Conservation (phyloP, 2,329 filamentous ascomycete genomes). For the Ophiocordyceps camponoti-leonardi region DNA sequence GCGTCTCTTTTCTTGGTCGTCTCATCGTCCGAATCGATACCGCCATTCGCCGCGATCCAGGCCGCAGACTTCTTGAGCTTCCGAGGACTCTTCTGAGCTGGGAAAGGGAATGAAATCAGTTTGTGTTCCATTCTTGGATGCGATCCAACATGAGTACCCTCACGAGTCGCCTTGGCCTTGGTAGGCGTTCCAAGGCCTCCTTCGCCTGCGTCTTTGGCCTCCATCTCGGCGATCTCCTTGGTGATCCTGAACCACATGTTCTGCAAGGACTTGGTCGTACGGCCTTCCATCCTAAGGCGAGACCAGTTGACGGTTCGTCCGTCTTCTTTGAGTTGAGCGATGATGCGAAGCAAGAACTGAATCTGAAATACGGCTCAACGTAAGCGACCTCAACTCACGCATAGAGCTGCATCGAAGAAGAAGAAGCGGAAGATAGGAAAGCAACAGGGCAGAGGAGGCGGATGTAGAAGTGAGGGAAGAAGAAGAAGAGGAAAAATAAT, state of each 20-base stretch:
- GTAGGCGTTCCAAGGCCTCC: neutral
- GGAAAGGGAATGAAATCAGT: neutral
- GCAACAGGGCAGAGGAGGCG: neutral
- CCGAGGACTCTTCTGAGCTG: constrained; percentile 8
- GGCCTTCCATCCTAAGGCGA: constrained; percentile 16
- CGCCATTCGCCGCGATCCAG: neutral
- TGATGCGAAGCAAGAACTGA: constrained; percentile 18
- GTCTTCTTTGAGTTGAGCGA: constrained; percentile 14
- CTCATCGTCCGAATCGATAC: neutral
- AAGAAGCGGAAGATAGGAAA: neutral
- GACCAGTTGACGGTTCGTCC: constrained; percentile 18
- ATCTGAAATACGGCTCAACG: constrained; percentile 6
- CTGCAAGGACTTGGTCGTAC: constrained; percentile 19
- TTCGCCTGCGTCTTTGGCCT: constrained; percentile 6
- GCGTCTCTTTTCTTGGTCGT: neutral
- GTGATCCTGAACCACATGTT: constrained; percentile 19
- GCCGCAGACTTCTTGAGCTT: constrained; percentile 4
- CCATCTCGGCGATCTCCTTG: constrained; percentile 18
- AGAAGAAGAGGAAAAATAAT: neutral
- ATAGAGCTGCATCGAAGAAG: neutral
- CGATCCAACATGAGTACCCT: constrained; percentile 2
- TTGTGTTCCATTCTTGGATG: neutral
- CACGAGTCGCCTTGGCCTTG: constrained; percentile 8
- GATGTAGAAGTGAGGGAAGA: neutral
- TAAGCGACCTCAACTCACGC: neutral